phyloP scores from a whole-genome alignment of 306 rosid genomes.

The Acmispon strigosus region DNA sequence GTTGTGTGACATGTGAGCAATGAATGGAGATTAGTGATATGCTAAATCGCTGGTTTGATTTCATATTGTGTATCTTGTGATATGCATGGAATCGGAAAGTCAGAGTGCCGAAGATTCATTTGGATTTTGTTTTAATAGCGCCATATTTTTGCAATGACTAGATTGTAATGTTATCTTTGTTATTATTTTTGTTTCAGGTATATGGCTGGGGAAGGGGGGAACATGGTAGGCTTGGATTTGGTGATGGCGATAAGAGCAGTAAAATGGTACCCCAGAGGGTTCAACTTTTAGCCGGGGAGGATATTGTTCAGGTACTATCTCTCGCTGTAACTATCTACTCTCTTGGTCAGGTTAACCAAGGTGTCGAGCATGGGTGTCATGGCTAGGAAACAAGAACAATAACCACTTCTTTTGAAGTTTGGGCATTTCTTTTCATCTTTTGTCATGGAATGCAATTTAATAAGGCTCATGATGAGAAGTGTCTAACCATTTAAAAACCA shows the following conservation, averaged over 20 bases:
- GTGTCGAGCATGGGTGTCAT: background rate
- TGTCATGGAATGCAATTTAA: too few species aligned
- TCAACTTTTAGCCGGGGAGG: conserved; percentile 84
- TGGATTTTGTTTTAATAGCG: background rate
- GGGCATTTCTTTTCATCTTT: too few species aligned
- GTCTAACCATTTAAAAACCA: too few species aligned
- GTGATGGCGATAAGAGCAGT: conserved; percentile 97
- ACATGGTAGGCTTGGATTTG: conserved; percentile 98
- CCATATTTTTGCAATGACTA: background rate
- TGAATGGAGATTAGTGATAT: background rate
- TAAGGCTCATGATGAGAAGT: too few species aligned
- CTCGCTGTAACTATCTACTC: background rate
- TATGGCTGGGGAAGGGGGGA: conserved; percentile 99
- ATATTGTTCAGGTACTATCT: conserved; percentile 77
- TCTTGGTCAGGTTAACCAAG: background rate
- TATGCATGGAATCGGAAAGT: background rate
- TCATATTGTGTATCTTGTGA: background rate
- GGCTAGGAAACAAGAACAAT: background rate
- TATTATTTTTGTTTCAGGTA: conserved; percentile 49
- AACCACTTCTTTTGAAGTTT: background rate
- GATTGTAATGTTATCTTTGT: background rate
- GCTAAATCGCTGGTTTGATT: background rate
- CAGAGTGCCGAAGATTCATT: too few species aligned
- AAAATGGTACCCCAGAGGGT: conserved; percentile 97
- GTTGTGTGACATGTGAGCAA: background rate